Evolutionary conservation across 2,329 filamentous ascomycete species (phyloP), one percentile per base, ranked within the genome.

Genomic region (Teratosphaeria nubilosa): DNA sequence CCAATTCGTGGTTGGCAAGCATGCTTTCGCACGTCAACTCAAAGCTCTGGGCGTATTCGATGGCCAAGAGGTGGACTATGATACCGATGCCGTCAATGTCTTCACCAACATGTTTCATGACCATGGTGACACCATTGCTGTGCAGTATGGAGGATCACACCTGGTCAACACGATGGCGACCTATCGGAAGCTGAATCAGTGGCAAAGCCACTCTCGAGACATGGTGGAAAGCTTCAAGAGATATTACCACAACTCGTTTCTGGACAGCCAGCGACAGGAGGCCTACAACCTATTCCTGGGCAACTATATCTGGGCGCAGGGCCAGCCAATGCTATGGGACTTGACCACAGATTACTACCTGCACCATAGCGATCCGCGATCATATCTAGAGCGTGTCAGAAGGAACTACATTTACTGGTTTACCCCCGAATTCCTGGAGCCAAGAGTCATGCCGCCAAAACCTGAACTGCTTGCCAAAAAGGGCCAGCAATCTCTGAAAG

Each of bases 211-310:
- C 72, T 96, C 92, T 2, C 83, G 94, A 64, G 94, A 99, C 72
- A 97, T 99, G 92, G 91, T 99, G 24, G 94, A 99, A 75, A 96
- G 90, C 72, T 96, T 99, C 78, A 99, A 97, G 73, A 84, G 94
- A 30, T 99, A 97, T 73, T 99, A 99, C 74, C 96, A 97, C 75
- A 99, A 99, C 70, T 95, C 92, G 0, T 99, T 99, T 71, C 82
- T 99, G 9, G 94, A 99, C 72, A 91, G 88, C n/a, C 94, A 99
- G 70, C 85, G 94, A 32, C 94, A 99, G 74, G 94, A 99, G 74
- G 94, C 94, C 0, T 97, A 97, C 73, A 99, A 99, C 65, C 78
- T 99, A 10, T 99, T 99, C 69, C 81, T 99, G 1, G 94, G 94
- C 6, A 96, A 97, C 69, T 99, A 99, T 71, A 89, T 91, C 55